Conservation (phyloP, 805 yeast species). For the Candida ulmi region DNA sequence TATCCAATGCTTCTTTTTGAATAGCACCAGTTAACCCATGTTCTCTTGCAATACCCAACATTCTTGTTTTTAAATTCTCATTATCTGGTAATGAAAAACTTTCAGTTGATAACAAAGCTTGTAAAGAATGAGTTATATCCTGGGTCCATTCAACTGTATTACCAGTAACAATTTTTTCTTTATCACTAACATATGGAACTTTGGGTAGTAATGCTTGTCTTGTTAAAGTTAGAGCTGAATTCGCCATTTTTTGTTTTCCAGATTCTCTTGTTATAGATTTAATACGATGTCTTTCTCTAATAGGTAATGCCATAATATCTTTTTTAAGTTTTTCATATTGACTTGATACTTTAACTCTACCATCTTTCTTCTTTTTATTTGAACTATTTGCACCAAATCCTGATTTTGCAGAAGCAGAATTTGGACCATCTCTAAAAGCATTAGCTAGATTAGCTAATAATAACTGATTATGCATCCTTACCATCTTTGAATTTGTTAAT, state of each 20-base stretch:
- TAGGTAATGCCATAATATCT: conserved; percentile 81
- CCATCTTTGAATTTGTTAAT: conserved; percentile 27
- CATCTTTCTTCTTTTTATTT: conserved; percentile 43
- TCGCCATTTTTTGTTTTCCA: conserved; percentile 71
- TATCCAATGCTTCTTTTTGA: conserved; percentile 72
- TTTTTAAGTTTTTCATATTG: conserved; percentile 80
- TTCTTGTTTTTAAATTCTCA: conserved; percentile 57
- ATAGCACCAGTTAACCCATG: conserved; percentile 81
- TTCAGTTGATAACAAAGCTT: conserved; percentile 75
- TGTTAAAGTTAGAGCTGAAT: conserved; percentile 61
- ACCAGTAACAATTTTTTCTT: conserved; percentile 20
- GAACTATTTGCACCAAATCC: conserved; percentile 44
- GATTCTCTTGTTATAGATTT: conserved; percentile 79
- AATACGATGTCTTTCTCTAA: conserved; percentile 78
- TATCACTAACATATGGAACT: conserved; percentile 60
- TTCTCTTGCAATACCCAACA: conserved; percentile 82
- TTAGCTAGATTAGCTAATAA: conserved; percentile 79
- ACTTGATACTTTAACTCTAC: conserved; percentile 47
- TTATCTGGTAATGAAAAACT: conserved; percentile 78
- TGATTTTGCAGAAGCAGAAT: conserved; percentile 33
- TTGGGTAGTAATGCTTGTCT: conserved; percentile 62
- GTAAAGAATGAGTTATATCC: conserved; percentile 81
- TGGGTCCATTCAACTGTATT: conserved; percentile 83
- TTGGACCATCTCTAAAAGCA: conserved; percentile 73
- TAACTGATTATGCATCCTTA: conserved; percentile 76